Percentiles rank a stretch among this genome's conserved stretches.
Conservation (phyloP, 2,329 filamentous ascomycete genomes). For the Rutstroemia sp. region DNA sequence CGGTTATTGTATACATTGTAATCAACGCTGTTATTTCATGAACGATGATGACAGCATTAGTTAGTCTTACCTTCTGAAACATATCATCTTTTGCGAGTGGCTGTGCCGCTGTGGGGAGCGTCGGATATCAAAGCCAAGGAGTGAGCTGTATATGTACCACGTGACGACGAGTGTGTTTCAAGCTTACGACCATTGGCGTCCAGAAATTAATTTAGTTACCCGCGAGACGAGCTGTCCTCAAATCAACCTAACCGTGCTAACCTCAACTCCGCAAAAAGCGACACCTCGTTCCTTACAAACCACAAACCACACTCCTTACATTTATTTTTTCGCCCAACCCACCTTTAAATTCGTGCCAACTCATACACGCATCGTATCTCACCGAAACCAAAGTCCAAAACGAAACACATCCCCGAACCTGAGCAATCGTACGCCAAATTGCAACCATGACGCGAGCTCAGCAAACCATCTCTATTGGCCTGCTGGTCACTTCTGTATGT, state of each 20-base stretch:
- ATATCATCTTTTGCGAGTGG: neutral
- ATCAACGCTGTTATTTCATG: conserved; percentile 10
- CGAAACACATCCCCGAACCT: conserved; percentile 3
- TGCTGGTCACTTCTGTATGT: conserved; percentile 78
- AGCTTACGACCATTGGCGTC: neutral
- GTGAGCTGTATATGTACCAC: neutral
- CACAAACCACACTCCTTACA: conserved; percentile 27
- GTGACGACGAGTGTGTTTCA: too few species aligned
- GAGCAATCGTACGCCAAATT: conserved; percentile 3
- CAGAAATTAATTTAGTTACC: neutral
- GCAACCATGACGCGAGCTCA: conserved; percentile 83
- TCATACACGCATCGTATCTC: conserved; percentile 7
- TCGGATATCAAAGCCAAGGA: too few species aligned
- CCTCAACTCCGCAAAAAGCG: neutral
- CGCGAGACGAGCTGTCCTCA: conserved; percentile 13
- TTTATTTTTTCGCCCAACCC: conserved; percentile 5
- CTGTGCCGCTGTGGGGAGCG: too few species aligned
- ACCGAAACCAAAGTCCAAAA: neutral
- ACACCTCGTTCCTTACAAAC: conserved; percentile 20
- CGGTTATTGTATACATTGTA: conserved; percentile 4
- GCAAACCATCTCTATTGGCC: conserved; percentile 81
- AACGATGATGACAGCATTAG: neutral
- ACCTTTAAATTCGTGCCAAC: conserved; percentile 7
- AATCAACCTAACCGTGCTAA: conserved; percentile 4
- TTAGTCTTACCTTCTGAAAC: neutral